These are phyloP conservation scores for Calycina herbarum DNA, from an alignment of 2,329 filamentous ascomycete genomes.

Conservation along the genomic window DNA sequence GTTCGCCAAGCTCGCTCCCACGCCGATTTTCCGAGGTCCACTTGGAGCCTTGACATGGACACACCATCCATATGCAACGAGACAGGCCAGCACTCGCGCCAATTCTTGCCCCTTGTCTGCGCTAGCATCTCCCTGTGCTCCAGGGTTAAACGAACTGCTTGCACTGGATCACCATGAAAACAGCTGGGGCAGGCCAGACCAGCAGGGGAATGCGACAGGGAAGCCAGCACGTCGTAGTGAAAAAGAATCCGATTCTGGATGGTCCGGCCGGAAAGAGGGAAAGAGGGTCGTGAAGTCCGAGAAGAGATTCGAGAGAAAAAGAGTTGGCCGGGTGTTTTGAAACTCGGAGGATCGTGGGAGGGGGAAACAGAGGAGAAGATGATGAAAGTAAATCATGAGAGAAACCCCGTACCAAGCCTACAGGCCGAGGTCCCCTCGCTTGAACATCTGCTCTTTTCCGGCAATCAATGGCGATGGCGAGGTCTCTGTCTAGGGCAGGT, in stretches of 20 bases:
- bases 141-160: conserved; percentile 14
- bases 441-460: background rate
- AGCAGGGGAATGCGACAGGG: conserved; percentile 1
- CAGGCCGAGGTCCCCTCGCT: background rate
- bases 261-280: background rate
- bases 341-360: conserved; percentile 5
- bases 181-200: conserved; percentile 1
- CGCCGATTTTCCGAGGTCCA: conserved; percentile 12
- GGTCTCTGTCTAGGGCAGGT: background rate
- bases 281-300: conserved; percentile 1
- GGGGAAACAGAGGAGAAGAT: background rate
- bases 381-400: background rate
- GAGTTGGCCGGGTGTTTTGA: conserved; percentile 5
- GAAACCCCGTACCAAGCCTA: background rate
- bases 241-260: background rate
- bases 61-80: conserved; percentile 7
- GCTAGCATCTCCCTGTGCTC: conserved; percentile 11
- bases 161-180: conserved; percentile 13
- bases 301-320: conserved; percentile 3
- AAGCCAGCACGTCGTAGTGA: background rate
- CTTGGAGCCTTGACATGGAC: background rate
- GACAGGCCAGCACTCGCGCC: conserved; percentile 24
- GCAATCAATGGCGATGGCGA: background rate
- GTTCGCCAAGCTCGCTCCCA: conserved; percentile 17
- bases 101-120: conserved; percentile 22